phyloP scores from a whole-genome alignment of 495 filamentous ascomycete species.

The Talaromyces thailandensis region DNA sequence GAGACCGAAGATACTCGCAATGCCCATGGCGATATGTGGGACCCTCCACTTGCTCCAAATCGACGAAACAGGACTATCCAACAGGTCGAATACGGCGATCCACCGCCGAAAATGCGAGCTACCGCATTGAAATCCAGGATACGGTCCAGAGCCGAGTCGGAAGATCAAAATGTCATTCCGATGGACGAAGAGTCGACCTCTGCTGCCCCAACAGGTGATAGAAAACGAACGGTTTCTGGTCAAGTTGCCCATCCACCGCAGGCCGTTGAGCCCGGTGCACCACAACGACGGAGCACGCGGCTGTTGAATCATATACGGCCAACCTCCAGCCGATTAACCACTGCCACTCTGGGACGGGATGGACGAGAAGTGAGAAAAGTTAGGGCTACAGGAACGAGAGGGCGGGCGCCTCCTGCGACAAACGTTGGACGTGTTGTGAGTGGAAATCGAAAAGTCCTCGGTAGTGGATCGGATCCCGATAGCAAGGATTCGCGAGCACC shows the following conservation, averaged over 20 bases:
- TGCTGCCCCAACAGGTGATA: conserved; percentile 36
- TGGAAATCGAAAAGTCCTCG: conserved; percentile 58
- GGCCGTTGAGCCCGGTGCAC: conserved; percentile 53
- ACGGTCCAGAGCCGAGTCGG: conserved; percentile 38
- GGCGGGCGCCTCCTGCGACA: conserved; percentile 42
- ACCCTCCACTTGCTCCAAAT: conserved; percentile 60
- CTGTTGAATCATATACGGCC: conserved; percentile 65
- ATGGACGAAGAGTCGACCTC: conserved; percentile 28
- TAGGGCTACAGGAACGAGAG: conserved; percentile 53
- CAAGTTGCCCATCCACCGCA: conserved; percentile 56
- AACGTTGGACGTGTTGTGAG: conserved; percentile 79
- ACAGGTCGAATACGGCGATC: conserved; percentile 45
- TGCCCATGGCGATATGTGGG: conserved; percentile 34
- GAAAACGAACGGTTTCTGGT: conserved; percentile 82
- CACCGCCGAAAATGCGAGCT: conserved; percentile 55
- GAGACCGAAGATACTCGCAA: conserved; percentile 34
- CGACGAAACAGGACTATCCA: conserved; percentile 54
- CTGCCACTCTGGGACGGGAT: conserved; percentile 45
- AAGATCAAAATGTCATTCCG: conserved; percentile 31
- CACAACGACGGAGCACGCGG: conserved; percentile 69
- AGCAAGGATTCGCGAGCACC: conserved; percentile 41
- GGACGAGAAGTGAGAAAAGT: conserved; percentile 71
- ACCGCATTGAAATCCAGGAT: conserved; percentile 42
- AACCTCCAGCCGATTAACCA: conserved; percentile 46
- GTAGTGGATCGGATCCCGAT: conserved; percentile 60